Evolutionary conservation across 495 filamentous ascomycete species (phyloP).

Genomic region (Tuber brumale): DNA sequence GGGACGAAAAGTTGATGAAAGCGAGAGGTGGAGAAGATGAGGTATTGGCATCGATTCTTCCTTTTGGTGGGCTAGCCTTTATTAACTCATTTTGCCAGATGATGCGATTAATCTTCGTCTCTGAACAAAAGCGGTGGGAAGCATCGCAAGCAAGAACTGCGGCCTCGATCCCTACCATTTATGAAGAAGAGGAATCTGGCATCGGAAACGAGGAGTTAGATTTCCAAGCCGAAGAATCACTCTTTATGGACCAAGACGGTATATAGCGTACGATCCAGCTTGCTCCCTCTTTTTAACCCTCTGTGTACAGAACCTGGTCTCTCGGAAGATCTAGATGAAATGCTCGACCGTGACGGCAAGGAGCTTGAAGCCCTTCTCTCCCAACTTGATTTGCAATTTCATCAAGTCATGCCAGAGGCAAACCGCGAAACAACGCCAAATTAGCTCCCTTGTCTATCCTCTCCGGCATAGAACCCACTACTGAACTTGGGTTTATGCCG

Average conservation of each 20-base stretch:
- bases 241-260: constrained; percentile 14
- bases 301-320: constrained; percentile 13
- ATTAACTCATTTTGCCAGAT: constrained; percentile 40
- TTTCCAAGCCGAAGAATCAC: constrained; percentile 14
- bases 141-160: constrained; percentile 40
- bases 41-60: constrained; percentile 46
- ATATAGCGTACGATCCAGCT: not conserved
- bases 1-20: constrained; percentile 61
- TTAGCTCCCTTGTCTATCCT: not conserved
- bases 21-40: constrained; percentile 69
- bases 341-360: constrained; percentile 37
- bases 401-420: constrained; percentile 15
- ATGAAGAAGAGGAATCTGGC: constrained; percentile 41
- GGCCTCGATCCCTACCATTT: constrained; percentile 40
- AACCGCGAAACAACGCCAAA: not conserved
- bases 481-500: not conserved
- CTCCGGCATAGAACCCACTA: not conserved
- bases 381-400: constrained; percentile 35
- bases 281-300: constrained; percentile 16
- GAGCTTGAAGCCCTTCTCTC: constrained; percentile 39
- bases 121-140: constrained; percentile 48
- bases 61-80: not conserved
- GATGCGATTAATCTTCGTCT: constrained; percentile 48
- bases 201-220: constrained; percentile 38
- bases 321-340: constrained; percentile 34